Percentiles rank a stretch among this genome's conserved stretches.
Evolutionary conservation across 208 protist genomes (phyloP).

Genomic region (Wallacemonas sp.): DNA sequence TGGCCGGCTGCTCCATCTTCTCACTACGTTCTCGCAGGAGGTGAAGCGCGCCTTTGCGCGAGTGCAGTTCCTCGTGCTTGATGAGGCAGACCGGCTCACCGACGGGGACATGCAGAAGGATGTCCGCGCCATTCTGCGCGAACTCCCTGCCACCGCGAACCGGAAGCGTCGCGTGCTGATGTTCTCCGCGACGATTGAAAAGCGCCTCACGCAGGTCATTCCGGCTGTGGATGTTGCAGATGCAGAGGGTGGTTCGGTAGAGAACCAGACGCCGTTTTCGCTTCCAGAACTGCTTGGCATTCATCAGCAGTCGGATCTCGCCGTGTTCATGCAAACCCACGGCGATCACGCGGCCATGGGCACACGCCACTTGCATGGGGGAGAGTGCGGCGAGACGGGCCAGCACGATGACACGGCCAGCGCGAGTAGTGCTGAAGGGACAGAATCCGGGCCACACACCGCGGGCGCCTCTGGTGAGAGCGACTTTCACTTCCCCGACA

Average conservation of each 20-base stretch:
- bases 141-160: slow-evolving; percentile 31
- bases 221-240: background rate
- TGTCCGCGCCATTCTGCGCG: slow-evolving; percentile 40
- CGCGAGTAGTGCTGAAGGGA: no score
- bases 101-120: slow-evolving; percentile 72
- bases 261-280: slow-evolving; percentile 7
- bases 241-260: background rate
- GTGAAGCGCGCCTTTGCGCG: slow-evolving; percentile 56
- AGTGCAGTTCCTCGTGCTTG: slow-evolving; percentile 82
- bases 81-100: slow-evolving; percentile 86
- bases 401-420: no score
- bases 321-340: slow-evolving; percentile 28
- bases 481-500: slow-evolving; percentile 38
- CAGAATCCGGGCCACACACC: no score
- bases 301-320: slow-evolving; percentile 17
- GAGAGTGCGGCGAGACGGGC: background rate
- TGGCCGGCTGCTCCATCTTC: slow-evolving; percentile 63
- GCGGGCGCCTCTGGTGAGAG: background rate
- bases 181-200: slow-evolving; percentile 79
- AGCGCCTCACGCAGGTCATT: slow-evolving; percentile 42
- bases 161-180: slow-evolving; percentile 53
- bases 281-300: slow-evolving; percentile 50
- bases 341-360: slow-evolving; percentile 16
- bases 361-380: slow-evolving; percentile 11
- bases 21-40: slow-evolving; percentile 50